Conservation (phyloP, 116 monocot species). For the Phalaenopsis hybrid region DNA sequence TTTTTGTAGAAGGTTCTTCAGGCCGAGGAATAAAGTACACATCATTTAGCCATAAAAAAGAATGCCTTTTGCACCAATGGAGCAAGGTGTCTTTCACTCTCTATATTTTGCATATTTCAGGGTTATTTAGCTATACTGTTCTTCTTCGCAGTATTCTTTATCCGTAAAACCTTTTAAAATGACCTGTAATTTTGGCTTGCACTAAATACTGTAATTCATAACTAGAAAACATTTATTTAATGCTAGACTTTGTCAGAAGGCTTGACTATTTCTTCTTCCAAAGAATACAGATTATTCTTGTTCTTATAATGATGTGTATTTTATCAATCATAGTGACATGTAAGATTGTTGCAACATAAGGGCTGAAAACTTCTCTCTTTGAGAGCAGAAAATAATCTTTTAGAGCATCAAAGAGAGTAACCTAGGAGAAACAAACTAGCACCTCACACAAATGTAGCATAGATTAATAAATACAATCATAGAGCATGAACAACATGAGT, state of each 20-base stretch:
- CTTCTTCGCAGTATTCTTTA: neutral
- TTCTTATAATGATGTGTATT: neutral
- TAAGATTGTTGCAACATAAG: neutral
- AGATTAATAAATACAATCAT: neutral
- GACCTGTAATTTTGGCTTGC: neutral
- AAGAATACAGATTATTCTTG: neutral
- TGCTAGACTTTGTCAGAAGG: neutral
- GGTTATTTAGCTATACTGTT: neutral
- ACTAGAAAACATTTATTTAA: neutral
- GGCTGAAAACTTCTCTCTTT: neutral
- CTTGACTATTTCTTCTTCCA: neutral
- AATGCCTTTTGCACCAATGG: constrained; percentile 9
- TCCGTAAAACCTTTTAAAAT: neutral
- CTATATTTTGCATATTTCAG: neutral
- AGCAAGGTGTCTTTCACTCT: neutral
- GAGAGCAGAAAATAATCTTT: neutral
- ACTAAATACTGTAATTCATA: neutral
- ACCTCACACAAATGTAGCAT: neutral
- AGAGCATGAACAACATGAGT: neutral
- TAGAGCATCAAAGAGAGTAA: neutral
- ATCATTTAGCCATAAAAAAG: constrained; percentile 5
- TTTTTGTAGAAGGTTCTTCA: constrained; percentile 1
- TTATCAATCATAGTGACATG: neutral
- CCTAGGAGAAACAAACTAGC: neutral
- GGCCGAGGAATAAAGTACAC: neutral